phyloP scores from a whole-genome alignment of 2,329 filamentous ascomycete species.

The Chaetomiaceae sp. region DNA sequence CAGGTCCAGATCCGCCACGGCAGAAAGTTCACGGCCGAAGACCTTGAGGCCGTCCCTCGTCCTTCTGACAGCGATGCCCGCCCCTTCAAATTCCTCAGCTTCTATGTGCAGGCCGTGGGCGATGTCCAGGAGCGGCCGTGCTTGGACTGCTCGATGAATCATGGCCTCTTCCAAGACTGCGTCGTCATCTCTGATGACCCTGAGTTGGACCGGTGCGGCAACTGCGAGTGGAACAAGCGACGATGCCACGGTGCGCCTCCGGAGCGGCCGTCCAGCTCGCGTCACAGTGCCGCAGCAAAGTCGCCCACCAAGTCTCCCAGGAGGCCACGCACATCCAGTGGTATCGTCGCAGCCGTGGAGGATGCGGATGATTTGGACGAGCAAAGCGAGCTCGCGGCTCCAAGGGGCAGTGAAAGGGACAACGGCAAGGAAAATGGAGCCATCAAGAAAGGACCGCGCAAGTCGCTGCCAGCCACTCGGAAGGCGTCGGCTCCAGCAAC shows the following conservation, averaged over 20 bases:
- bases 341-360: conserved; percentile 27
- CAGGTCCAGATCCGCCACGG: conserved; percentile 40
- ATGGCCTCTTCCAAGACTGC: conserved; percentile 44
- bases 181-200: conserved; percentile 38
- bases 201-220: conserved; percentile 45
- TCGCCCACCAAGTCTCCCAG: neutral
- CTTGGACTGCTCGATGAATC: conserved; percentile 38
- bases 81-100: conserved; percentile 43
- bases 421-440: neutral
- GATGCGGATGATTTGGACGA: neutral
- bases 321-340: conserved; percentile 1
- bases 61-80: conserved; percentile 35
- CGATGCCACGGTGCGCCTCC: conserved; percentile 26
- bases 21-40: conserved; percentile 38
- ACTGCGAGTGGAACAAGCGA: conserved; percentile 47
- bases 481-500: conserved; percentile 3
- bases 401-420: no score
- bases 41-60: conserved; percentile 40
- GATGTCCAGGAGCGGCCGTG: conserved; percentile 39
- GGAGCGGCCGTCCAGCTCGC: conserved; percentile 6
- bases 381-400: neutral
- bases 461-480: conserved; percentile 12
- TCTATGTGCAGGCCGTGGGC: conserved; percentile 49
- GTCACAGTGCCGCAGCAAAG: neutral
- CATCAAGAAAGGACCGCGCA: conserved; percentile 7